Percentiles rank a stretch among this genome's conserved stretches.
phyloP scores from a whole-genome alignment of 192 early-diverging fungal genomes.

The Coemansia sp. region DNA sequence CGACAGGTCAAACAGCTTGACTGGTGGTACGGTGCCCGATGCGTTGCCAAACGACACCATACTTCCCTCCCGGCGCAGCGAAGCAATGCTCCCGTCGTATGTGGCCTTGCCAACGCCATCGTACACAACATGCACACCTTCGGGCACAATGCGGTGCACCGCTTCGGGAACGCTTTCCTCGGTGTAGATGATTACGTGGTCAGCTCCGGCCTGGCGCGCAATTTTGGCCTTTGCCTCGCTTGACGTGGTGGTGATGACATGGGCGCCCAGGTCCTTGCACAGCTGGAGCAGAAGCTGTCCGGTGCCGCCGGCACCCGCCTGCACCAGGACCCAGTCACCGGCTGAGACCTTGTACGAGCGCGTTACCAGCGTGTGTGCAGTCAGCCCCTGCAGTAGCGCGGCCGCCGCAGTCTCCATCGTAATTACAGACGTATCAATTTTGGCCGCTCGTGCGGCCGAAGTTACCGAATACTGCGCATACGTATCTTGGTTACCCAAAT shows the following conservation, averaged over 20 bases:
- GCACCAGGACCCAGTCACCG: constrained; percentile 77
- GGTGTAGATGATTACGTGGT: constrained; percentile 70
- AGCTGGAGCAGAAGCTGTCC: constrained; percentile 78
- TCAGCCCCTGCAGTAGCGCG: constrained; percentile 73
- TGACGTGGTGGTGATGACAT: constrained; percentile 83
- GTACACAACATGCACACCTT: constrained; percentile 76
- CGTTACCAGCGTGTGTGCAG: constrained; percentile 69
- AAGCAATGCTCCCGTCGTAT: constrained; percentile 67
- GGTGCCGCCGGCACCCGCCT: constrained; percentile 88
- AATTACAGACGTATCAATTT: constrained; percentile 51
- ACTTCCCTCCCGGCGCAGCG: constrained; percentile 60
- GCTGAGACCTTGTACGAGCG: constrained; percentile 66
- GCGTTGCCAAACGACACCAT: constrained; percentile 88
- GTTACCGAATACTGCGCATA: constrained; percentile 76
- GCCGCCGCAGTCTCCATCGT: constrained; percentile 62
- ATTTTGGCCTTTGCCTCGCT: constrained; percentile 64
- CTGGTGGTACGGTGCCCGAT: constrained; percentile 69
- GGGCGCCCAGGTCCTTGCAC: constrained; percentile 69
- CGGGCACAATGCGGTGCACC: constrained; percentile 68
- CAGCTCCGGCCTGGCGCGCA: constrained; percentile 59
- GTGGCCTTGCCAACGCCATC: constrained; percentile 93
- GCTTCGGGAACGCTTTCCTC: constrained; percentile 61
- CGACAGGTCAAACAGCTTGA: constrained; percentile 56
- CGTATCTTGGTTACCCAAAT: constrained; percentile 53
- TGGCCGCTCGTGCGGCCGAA: constrained; percentile 30